Percentiles rank a stretch among this genome's conserved stretches.
phyloP scores from a whole-genome alignment of 2,329 filamentous ascomycete species.

The Colletotrichum limetticola region DNA sequence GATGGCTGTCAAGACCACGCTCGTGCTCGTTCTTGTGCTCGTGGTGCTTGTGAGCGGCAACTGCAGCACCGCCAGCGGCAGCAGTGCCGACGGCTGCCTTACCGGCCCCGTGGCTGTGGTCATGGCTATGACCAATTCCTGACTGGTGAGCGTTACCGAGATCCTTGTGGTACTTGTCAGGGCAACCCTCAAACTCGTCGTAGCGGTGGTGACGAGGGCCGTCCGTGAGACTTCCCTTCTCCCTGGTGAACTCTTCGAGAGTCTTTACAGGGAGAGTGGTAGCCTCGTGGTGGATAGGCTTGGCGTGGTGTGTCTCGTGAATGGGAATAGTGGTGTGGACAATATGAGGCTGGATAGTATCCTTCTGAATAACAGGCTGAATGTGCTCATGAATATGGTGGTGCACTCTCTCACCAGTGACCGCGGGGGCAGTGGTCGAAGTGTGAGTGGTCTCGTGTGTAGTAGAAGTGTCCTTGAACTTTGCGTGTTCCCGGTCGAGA shows the following conservation, averaged over 20 bases:
- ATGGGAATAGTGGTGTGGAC: slow-evolving; percentile 79
- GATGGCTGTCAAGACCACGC: background rate
- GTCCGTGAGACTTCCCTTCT: slow-evolving; percentile 53
- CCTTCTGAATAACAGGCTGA: slow-evolving; percentile 77
- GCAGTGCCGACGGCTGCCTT: background rate
- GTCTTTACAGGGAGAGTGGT: slow-evolving; percentile 72
- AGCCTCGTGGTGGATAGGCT: slow-evolving; percentile 72
- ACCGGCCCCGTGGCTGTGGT: background rate
- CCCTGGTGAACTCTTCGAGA: slow-evolving; percentile 71
- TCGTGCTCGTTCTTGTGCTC: background rate
- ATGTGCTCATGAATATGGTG: slow-evolving; percentile 73
- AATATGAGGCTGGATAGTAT: slow-evolving; percentile 73
- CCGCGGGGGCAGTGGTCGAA: slow-evolving; percentile 38
- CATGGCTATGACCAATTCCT: background rate
- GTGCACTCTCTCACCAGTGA: slow-evolving; percentile 45
- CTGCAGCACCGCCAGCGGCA: background rate
- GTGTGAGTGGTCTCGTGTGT: slow-evolving; percentile 45
- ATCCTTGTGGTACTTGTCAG: slow-evolving; percentile 53
- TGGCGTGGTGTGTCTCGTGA: slow-evolving; percentile 77
- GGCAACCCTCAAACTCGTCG: slow-evolving; percentile 65
- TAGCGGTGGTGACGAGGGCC: slow-evolving; percentile 45
- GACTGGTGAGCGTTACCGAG: slow-evolving; percentile 30
- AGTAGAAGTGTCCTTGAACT: slow-evolving; percentile 42
- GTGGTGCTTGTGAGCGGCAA: slow-evolving; percentile 2
- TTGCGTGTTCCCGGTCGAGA: slow-evolving; percentile 61